These are phyloP conservation scores for Claviceps sp. DNA, from an alignment of 2,329 filamentous ascomycete species.

Conservation along the genomic window DNA sequence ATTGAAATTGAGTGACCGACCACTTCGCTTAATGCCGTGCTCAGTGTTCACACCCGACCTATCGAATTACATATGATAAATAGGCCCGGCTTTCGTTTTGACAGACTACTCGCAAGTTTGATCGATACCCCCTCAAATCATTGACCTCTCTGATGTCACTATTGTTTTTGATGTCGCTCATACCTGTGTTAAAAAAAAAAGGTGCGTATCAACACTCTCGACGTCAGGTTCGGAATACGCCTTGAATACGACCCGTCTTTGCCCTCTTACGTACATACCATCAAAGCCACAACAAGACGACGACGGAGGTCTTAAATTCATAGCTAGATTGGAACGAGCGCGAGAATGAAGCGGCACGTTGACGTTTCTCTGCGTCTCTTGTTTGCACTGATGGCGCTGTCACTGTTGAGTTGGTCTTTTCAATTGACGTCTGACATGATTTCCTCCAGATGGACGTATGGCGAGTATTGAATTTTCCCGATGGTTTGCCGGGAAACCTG, in stretches of 20 bases:
- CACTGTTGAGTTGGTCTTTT: constrained; percentile 21
- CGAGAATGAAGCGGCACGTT: not conserved
- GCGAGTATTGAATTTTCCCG: too few species aligned
- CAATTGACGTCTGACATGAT: constrained; percentile 17
- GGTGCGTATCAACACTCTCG: not conserved
- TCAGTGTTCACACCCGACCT: not conserved
- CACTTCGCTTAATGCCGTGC: too few species aligned
- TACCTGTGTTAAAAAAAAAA: too few species aligned
- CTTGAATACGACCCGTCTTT: too few species aligned
- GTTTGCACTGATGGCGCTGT: constrained; percentile 8
- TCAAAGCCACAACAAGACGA: not conserved
- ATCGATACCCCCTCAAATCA: too few species aligned
- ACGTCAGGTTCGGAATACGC: not conserved
- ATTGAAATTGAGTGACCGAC: too few species aligned
- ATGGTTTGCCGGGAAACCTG: too few species aligned
- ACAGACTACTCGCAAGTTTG: not conserved
- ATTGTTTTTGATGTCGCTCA: too few species aligned
- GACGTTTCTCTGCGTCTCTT: constrained; percentile 1
- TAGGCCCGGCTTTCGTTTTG: not conserved
- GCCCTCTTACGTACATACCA: not conserved
- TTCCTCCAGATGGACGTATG: constrained; percentile 19
- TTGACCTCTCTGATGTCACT: too few species aligned
- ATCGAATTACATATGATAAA: not conserved
- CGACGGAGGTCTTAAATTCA: not conserved
- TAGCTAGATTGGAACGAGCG: not conserved